Conservation (phyloP, 257 asterid genomes). For the Capsicum baccatum region DNA sequence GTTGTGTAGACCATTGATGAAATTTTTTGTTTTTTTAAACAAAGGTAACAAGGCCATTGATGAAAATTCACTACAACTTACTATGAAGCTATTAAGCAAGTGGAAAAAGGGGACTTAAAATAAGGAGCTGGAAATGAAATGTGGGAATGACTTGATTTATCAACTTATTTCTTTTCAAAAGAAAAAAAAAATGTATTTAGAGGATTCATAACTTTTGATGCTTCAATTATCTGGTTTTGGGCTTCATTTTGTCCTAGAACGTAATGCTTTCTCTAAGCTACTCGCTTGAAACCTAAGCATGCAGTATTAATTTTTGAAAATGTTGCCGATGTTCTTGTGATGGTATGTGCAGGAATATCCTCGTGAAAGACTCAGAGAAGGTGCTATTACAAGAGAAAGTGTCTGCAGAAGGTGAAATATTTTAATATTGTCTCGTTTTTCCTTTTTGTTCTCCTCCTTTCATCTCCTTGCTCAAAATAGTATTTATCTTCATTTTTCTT, state of each 20-base stretch:
- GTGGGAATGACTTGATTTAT: conserved; percentile 7
- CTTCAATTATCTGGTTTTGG: background rate
- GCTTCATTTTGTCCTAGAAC: background rate
- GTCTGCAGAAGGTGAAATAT: conserved; percentile 58
- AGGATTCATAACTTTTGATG: background rate
- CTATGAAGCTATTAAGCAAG: background rate
- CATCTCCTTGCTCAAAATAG: conserved; percentile 25
- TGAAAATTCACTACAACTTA: background rate
- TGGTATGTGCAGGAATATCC: conserved; percentile 68
- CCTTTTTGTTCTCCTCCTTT: background rate
- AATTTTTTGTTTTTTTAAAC: too few species aligned
- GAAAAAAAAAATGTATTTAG: background rate
- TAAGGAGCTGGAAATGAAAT: background rate
- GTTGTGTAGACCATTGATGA: too few species aligned
- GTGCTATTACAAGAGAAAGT: conserved; percentile 67
- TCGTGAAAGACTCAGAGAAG: conserved; percentile 57
- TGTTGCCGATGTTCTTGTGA: conserved; percentile 26
- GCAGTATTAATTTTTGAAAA: conserved; percentile 27
- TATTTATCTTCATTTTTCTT: background rate
- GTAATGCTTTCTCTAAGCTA: background rate
- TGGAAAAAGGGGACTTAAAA: background rate
- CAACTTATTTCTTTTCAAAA: background rate
- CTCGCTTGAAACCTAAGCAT: conserved; percentile 6
- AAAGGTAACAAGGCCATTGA: background rate
- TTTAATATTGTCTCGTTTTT: conserved; percentile 31